These are phyloP conservation scores for Aurantiochytrium sp. DNA, from an alignment of 108 stramenopile genomes.

Conservation along the genomic window DNA sequence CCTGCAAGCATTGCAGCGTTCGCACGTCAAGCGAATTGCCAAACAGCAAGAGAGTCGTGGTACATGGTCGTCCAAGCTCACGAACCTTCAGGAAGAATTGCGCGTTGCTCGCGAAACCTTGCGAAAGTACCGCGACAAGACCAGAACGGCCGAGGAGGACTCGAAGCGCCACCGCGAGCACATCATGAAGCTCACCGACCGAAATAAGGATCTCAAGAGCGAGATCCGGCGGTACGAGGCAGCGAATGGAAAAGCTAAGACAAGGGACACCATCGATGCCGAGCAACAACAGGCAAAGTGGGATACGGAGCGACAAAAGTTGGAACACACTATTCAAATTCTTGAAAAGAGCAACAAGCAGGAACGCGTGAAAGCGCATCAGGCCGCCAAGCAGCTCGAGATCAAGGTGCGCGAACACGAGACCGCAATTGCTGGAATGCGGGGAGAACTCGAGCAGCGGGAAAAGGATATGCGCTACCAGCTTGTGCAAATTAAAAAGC, in stretches of 20 bases:
- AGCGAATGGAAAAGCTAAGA: not conserved
- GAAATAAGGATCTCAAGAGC: not conserved
- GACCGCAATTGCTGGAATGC: not conserved
- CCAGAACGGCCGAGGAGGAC: not conserved
- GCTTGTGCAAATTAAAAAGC: not conserved
- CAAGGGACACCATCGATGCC: not conserved
- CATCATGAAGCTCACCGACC: not conserved
- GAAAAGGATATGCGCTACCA: slow-evolving; percentile 3
- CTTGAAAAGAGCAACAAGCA: slow-evolving; percentile 7
- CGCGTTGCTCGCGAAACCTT: slow-evolving; percentile 6
- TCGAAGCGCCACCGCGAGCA: slow-evolving; percentile 5
- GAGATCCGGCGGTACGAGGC: not conserved
- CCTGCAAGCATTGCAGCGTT: not conserved
- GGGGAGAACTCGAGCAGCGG: not conserved
- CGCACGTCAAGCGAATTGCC: not conserved
- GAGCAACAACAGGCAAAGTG: not conserved
- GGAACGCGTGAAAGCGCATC: not conserved
- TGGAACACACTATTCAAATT: not conserved
- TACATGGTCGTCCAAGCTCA: not conserved
- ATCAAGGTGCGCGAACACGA: not conserved
- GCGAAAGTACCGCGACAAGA: not conserved
- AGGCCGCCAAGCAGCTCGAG: not conserved
- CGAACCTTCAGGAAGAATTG: not conserved
- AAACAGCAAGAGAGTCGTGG: not conserved
- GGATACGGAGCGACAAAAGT: not conserved